A percentile compares a stretch with the other conserved stretches of the same genome.
These are phyloP conservation scores for Digitaria exilis DNA, from an alignment of 202 grass and related monocot species.

Conservation along the genomic window DNA sequence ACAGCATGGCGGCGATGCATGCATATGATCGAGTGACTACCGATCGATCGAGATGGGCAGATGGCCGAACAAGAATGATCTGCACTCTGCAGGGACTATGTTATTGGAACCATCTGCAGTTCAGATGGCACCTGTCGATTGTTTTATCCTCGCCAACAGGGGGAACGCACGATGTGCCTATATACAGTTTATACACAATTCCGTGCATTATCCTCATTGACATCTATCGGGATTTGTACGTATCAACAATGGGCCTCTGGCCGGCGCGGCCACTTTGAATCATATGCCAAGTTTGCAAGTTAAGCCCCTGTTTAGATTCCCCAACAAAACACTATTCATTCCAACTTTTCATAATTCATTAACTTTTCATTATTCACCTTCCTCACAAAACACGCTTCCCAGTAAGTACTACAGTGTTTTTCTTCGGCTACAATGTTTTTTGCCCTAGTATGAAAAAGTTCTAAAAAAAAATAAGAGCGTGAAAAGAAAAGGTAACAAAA, in stretches of 20 bases:
- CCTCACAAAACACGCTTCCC: no score
- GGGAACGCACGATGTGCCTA: no score
- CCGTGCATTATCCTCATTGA: background rate
- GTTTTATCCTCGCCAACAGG: background rate
- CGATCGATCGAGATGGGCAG: background rate
- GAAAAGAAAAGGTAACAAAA: background rate
- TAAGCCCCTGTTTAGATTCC: no score
- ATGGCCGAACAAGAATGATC: background rate
- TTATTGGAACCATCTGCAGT: background rate
- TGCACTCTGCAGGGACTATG: background rate
- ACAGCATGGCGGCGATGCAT: background rate
- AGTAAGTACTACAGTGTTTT: no score
- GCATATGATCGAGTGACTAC: background rate
- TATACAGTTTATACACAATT: background rate
- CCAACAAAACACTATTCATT: no score
- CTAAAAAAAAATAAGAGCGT: background rate
- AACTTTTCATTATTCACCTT: no score
- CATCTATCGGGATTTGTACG: background rate
- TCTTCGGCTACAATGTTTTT: no score
- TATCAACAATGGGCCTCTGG: background rate
- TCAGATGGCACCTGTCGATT: background rate
- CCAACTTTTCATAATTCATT: no score
- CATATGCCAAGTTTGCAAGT: background rate
- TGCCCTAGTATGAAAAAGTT: no score
- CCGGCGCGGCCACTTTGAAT: background rate